Conservation (phyloP, 1,284 basidiomycete genomes). For the Cryptococcus maquisensis region DNA sequence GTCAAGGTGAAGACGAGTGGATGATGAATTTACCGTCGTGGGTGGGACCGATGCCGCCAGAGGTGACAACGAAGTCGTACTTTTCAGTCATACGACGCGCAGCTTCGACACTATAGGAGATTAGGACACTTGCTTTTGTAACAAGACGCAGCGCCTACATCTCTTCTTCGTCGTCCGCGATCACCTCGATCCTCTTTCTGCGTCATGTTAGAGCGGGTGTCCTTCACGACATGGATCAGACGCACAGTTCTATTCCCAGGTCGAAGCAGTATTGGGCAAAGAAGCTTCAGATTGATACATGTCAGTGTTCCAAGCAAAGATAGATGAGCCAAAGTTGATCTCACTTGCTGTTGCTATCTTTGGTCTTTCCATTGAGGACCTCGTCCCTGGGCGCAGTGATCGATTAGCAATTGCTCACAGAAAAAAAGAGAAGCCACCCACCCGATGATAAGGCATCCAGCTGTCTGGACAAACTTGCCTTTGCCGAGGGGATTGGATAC, state of each 20-base stretch:
- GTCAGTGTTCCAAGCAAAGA: background rate
- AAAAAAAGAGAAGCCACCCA: background rate
- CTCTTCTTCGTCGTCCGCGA: conserved; percentile 82
- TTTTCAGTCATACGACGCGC: conserved; percentile 71
- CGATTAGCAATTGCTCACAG: background rate
- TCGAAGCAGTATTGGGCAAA: conserved; percentile 85
- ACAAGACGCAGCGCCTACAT: conserved; percentile 57
- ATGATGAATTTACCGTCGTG: conserved; percentile 61
- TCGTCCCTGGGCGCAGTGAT: conserved; percentile 42
- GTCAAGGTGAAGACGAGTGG: background rate
- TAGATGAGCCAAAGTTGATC: background rate
- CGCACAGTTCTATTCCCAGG: conserved; percentile 76
- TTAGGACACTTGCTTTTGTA: background rate
- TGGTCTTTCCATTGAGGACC: conserved; percentile 55
- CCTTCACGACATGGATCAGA: background rate
- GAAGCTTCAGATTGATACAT: conserved; percentile 52
- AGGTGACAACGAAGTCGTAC: conserved; percentile 84
- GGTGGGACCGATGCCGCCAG: conserved; percentile 75
- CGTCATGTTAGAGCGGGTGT: background rate
- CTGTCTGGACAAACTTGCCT: conserved; percentile 60
- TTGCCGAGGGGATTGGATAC: conserved; percentile 60
- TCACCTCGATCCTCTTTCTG: conserved; percentile 84
- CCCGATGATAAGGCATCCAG: conserved; percentile 48
- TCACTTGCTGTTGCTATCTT: conserved; percentile 67
- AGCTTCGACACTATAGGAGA: conserved; percentile 65